These are phyloP conservation scores for Cyclaneusma minus DNA, from an alignment of 2,329 filamentous ascomycete species.

Conservation along the genomic window DNA sequence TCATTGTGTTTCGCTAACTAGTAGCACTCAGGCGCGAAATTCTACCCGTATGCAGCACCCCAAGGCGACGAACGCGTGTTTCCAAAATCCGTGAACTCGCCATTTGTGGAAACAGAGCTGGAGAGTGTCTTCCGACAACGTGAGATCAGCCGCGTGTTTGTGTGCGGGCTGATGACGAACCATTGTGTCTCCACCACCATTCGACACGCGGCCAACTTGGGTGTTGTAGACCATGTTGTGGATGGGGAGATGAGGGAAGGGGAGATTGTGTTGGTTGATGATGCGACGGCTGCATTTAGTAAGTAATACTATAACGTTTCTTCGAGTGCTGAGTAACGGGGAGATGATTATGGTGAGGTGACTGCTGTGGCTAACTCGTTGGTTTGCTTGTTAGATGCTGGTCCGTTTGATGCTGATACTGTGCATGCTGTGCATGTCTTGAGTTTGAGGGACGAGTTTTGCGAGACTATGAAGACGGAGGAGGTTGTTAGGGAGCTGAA, in stretches of 20 bases:
- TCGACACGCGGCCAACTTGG: slow-evolving; percentile 30
- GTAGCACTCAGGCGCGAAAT: slow-evolving; percentile 8
- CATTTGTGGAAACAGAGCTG: slow-evolving; percentile 28
- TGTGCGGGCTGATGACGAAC: slow-evolving; percentile 29
- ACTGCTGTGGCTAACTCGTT: no score
- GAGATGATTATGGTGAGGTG: no score
- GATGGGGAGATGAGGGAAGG: slow-evolving; percentile 15
- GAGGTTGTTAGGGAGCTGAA: slow-evolving; percentile 19
- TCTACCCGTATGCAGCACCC: slow-evolving; percentile 11
- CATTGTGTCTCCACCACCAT: slow-evolving; percentile 32
- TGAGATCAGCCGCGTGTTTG: slow-evolving; percentile 6
- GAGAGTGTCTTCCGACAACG: slow-evolving; percentile 20
- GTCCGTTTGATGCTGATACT: slow-evolving; percentile 26
- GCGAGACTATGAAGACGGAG: slow-evolving; percentile 21
- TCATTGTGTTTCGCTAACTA: slow-evolving; percentile 18
- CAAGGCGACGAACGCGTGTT: slow-evolving; percentile 22
- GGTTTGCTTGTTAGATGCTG: no score
- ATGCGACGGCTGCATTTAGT: slow-evolving; percentile 29
- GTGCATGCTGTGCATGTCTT: slow-evolving; percentile 27
- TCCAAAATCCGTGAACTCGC: slow-evolving; percentile 28
- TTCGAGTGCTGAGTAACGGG: no score
- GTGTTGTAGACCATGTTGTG: slow-evolving; percentile 22
- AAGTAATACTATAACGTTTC: no score
- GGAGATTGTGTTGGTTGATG: slow-evolving; percentile 25
- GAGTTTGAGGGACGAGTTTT: slow-evolving; percentile 29